Evolutionary conservation across 2,329 filamentous ascomycete genomes (phyloP).

Genomic region (Drechslera avenae): DNA sequence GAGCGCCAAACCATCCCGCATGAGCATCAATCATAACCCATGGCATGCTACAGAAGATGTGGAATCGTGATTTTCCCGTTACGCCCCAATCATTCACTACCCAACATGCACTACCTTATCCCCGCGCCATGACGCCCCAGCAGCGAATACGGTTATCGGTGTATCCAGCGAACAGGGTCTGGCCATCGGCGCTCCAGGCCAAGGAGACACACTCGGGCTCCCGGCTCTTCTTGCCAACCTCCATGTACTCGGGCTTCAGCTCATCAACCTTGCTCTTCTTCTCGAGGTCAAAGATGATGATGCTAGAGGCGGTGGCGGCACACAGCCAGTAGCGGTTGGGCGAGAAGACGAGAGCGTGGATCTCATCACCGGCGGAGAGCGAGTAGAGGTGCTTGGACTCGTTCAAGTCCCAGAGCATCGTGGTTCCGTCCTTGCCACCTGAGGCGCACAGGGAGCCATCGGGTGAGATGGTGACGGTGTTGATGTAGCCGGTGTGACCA

Average conservation of each 20-base stretch:
- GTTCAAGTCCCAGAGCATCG: constrained; percentile 99
- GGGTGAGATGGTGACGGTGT: constrained; percentile 99
- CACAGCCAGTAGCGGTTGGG: constrained; percentile 99
- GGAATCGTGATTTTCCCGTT: constrained; percentile 48
- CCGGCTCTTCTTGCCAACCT: constrained; percentile 97
- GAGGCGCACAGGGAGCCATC: constrained; percentile 99
- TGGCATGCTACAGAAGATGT: constrained; percentile 48
- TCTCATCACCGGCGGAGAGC: constrained; percentile 98
- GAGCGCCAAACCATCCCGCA: constrained; percentile 43
- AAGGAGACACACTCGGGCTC: constrained; percentile 98
- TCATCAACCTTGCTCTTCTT: constrained; percentile 99
- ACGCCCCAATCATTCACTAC: constrained; percentile 29
- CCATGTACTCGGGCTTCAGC: constrained; percentile 97
- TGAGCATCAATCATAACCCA: constrained; percentile 45
- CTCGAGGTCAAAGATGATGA: constrained; percentile 99
- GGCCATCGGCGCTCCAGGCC: constrained; percentile 97
- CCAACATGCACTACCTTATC: constrained; percentile 40
- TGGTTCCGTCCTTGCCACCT: constrained; percentile 99
- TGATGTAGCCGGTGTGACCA: constrained; percentile 99
- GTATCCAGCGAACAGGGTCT: constrained; percentile 99
- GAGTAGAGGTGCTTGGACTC: constrained; percentile 99
- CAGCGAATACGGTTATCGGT: constrained; percentile 83
- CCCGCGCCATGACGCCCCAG: constrained; percentile 51
- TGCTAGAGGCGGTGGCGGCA: constrained; percentile 94
- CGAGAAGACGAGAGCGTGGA: constrained; percentile 99